A percentile compares a stretch with the other conserved stretches of the same genome.
phyloP scores from a whole-genome alignment of 805 yeast genomes.

The Zygosaccharomyces bisporus region DNA sequence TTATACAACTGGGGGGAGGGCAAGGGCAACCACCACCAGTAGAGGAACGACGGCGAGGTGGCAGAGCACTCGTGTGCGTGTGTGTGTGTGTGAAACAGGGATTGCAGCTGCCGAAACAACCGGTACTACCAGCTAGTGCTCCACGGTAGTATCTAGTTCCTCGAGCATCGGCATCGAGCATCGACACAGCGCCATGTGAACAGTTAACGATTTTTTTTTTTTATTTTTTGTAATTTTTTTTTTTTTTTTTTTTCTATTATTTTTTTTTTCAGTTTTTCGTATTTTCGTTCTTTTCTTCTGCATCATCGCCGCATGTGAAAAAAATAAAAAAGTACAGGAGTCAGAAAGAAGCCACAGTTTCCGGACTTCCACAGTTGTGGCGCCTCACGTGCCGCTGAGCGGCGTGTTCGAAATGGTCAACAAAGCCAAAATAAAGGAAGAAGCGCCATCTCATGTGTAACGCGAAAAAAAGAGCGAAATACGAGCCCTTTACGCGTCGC shows the following conservation, averaged over 20 bases:
- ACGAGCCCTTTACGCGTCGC: background rate
- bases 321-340: background rate
- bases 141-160: background rate
- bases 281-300: background rate
- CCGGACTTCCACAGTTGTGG: background rate
- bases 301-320: background rate
- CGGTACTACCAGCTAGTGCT: too few relatives aligned
- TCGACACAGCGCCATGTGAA: background rate
- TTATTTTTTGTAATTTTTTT: background rate
- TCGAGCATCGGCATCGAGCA: background rate
- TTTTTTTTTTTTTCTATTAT: conserved; percentile 5
- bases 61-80: too few relatives aligned
- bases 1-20: background rate
- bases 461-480: background rate
- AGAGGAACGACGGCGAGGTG: background rate
- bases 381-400: too few relatives aligned
- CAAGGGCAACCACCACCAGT: too few relatives aligned
- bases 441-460: too few relatives aligned
- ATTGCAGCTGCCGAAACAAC: background rate
- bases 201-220: background rate
- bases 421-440: too few relatives aligned
- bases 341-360: conserved; percentile 2
- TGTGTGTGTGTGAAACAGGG: background rate
- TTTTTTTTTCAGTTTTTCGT: background rate
- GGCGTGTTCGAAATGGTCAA: too few relatives aligned